Evolutionary conservation across 805 yeast genomes (phyloP).

Genomic region (Myxozyma geophila): DNA sequence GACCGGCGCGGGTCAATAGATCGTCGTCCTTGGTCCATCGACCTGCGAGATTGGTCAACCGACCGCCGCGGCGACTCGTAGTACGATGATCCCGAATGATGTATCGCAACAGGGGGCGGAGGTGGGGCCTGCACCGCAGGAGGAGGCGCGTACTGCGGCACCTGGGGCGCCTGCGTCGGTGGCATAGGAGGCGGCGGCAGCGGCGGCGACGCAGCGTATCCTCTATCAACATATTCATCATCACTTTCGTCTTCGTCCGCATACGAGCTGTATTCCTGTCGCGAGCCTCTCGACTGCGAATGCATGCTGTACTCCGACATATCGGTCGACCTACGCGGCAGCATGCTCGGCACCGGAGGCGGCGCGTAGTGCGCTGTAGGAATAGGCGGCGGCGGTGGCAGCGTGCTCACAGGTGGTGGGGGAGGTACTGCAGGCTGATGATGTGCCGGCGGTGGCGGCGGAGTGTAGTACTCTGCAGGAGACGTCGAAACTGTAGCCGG

Average conservation of each 20-base stretch:
- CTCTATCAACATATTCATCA: conserved; percentile 44
- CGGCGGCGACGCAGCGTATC: conserved; percentile 10
- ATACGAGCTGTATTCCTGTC: conserved; percentile 3
- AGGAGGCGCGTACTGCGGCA: conserved; percentile 39
- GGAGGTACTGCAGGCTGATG: conserved; percentile 24
- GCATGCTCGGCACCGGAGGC: conserved; percentile 29
- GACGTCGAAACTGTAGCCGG: conserved; percentile 2
- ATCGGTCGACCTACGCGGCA: conserved; percentile 14
- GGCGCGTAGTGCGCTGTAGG: conserved; percentile 31
- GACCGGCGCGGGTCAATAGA: conserved; percentile 36
- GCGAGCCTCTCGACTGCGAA: background rate
- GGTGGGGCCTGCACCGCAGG: conserved; percentile 38
- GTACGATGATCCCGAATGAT: background rate
- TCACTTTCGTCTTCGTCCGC: conserved; percentile 14
- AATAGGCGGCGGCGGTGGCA: conserved; percentile 31
- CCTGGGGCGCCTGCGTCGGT: conserved; percentile 26
- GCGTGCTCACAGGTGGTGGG: conserved; percentile 26
- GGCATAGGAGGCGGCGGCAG: conserved; percentile 33
- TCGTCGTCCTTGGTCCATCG: conserved; percentile 14
- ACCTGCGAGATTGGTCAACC: conserved; percentile 18
- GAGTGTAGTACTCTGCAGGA: background rate
- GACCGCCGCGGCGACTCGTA: conserved; percentile 11
- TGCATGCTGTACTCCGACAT: conserved; percentile 12
- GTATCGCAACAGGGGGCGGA: conserved; percentile 36
- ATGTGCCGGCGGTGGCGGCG: conserved; percentile 2